Percentiles rank a stretch among this genome's conserved stretches.
These are phyloP conservation scores for Gymnopilus junonius DNA, from an alignment of 768 basidiomycete species.

Conservation along the genomic window DNA sequence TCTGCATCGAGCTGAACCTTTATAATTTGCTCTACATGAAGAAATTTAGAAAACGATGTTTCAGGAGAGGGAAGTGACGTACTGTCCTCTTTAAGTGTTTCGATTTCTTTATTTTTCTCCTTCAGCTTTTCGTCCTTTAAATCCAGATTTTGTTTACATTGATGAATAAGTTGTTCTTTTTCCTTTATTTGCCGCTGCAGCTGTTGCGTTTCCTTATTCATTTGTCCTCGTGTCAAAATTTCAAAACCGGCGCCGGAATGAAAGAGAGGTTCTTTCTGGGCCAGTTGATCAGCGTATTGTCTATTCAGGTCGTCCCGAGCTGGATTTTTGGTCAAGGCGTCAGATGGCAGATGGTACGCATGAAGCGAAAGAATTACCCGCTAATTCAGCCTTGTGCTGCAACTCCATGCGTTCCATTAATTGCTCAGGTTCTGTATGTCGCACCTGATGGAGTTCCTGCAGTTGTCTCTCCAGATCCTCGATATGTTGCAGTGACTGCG, in stretches of 20 bases:
- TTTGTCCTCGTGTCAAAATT: constrained; percentile 74
- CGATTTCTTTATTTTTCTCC: constrained; percentile 51
- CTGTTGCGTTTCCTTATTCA: constrained; percentile 65
- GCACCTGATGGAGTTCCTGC: constrained; percentile 59
- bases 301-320: constrained; percentile 61
- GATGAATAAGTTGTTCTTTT: constrained; percentile 41
- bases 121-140: constrained; percentile 46
- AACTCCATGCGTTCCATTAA: constrained; percentile 49
- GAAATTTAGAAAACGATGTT: neutral
- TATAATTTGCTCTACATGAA: constrained; percentile 51
- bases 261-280: constrained; percentile 58
- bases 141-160: constrained; percentile 46
- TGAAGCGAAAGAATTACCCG: constrained; percentile 41
- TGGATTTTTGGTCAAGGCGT: constrained; percentile 30
- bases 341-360: constrained; percentile 40
- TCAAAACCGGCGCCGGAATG: constrained; percentile 57
- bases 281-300: constrained; percentile 57
- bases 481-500: constrained; percentile 47
- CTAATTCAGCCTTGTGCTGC: constrained; percentile 54
- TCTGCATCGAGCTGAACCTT: constrained; percentile 64
- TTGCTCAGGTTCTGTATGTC: constrained; percentile 70
- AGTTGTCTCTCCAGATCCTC: constrained; percentile 55
- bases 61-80: constrained; percentile 16
- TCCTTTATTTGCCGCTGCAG: constrained; percentile 41
- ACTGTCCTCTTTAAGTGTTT: constrained; percentile 55